Evolutionary conservation across 257 asterid species (phyloP).

Genomic region (Cruciata laevipes): DNA sequence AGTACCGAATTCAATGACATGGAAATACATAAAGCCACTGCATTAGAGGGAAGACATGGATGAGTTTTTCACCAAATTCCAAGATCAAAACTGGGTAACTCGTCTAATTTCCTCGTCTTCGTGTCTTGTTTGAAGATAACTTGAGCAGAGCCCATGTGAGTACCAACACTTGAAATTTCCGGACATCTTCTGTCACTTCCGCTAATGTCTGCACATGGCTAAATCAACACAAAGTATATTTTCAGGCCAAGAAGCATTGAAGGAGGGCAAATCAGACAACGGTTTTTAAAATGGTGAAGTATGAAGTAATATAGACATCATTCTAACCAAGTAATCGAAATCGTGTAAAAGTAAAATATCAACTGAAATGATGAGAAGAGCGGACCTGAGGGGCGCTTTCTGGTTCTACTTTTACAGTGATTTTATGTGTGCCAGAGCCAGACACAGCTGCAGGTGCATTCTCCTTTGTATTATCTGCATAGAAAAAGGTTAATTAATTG

Average conservation of each 20-base stretch:
- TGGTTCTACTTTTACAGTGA: conserved; percentile 28
- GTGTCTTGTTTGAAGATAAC: conserved; percentile 20
- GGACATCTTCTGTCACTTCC: conserved; percentile 19
- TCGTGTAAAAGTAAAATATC: not conserved
- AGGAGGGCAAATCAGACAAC: not conserved
- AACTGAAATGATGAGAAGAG: conserved; percentile 7
- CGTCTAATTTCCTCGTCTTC: conserved; percentile 23
- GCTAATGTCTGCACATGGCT: conserved; percentile 27
- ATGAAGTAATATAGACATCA: not conserved
- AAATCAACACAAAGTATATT: conserved; percentile 18
- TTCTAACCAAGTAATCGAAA: not conserved
- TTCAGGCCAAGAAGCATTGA: conserved; percentile 13
- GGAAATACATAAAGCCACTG: not conserved
- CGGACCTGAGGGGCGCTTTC: conserved; percentile 15
- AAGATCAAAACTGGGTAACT: conserved; percentile 72
- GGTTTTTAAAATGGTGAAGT: not conserved
- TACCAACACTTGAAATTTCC: conserved; percentile 18
- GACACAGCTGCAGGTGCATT: conserved; percentile 24
- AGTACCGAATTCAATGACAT: not conserved
- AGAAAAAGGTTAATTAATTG: conserved; percentile 16
- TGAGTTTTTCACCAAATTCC: conserved; percentile 39
- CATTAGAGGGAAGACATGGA: not conserved
- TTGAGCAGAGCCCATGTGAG: conserved; percentile 14
- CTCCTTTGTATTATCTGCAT: conserved; percentile 32
- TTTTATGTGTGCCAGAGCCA: conserved; percentile 24